Evolutionary conservation across 2,329 filamentous ascomycete species (phyloP), one percentile per base, ranked within the genome.

Genomic region (Penicillium sp.): DNA sequence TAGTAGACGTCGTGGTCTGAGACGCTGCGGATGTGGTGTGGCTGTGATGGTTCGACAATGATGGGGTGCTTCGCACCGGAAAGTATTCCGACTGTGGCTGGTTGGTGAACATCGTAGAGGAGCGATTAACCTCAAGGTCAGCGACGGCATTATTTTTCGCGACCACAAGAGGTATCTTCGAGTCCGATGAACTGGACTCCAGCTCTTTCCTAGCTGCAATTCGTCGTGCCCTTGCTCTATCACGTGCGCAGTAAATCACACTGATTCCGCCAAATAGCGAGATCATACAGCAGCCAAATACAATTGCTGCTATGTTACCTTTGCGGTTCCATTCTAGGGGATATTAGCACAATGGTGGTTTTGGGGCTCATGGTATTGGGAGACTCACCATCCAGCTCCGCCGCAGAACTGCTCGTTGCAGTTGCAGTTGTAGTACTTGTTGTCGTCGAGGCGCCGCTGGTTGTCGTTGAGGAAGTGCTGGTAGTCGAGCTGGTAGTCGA

Each of bases 301-400:
- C 19, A n/a, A 55, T 50, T 2, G 50, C 54, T 21, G 48, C 31
- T 17, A 55, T 57, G 13, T 55, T 57, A 13, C 53, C 54, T 4
- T 9, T 35, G 6, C 40, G 48, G 15, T 57, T 57, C 50, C 48
- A 53, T 12, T 38, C 43, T 45, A 2, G 13, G 9, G 10, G 4
- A 6, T 21, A 24, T 45, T 6, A 45, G 43, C 6, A 28, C 3
- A 8, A 15, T 26, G 13, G n/a, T 3, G 2, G 17, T 10, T 4
- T 19, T 22, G n/a, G 3, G 15, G 3, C 12, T 15, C 2, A 19
- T 19, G n/a, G 15, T 13, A 8, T 31, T 31, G n/a, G 13, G 15
- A 15, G 5, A 28, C 32, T 26, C 7, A 32, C 33, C 45, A 3
- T 47, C 42, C 2, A 48, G 4, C 12, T 41, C 52, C 3, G 47